Conservation (phyloP, 2,329 filamentous ascomycete genomes). For the Elsinoe australis region DNA sequence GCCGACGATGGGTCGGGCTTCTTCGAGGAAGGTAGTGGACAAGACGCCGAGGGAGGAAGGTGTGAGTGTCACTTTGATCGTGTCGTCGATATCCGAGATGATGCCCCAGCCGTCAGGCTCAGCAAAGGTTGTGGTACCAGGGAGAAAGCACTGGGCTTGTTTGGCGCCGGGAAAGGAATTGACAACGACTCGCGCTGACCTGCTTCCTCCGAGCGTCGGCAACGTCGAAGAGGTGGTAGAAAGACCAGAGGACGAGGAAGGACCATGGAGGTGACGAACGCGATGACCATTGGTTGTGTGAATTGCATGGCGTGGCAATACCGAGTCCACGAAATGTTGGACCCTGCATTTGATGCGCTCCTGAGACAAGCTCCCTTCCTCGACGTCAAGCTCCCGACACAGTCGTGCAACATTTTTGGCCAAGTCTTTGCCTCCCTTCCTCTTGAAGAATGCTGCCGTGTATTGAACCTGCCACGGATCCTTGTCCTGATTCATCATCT, state of each 20-base stretch:
- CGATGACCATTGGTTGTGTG: constrained; percentile 51
- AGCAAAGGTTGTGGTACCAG: constrained; percentile 56
- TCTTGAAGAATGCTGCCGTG: constrained; percentile 72
- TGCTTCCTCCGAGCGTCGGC: constrained; percentile 25
- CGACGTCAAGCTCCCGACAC: constrained; percentile 41
- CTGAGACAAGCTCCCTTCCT: constrained; percentile 45
- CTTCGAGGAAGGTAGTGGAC: constrained; percentile 71
- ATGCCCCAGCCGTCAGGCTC: constrained; percentile 74
- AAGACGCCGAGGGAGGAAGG: constrained; percentile 73
- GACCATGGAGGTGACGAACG: constrained; percentile 31
- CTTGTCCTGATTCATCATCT: constrained; percentile 13
- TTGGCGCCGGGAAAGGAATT: constrained; percentile 22
- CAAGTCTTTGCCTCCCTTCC: constrained; percentile 58
- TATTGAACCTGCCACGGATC: constrained; percentile 70
- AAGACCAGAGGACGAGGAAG: constrained; percentile 29
- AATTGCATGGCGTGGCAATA: constrained; percentile 62
- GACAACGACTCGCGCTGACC: constrained; percentile 34
- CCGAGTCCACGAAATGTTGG: constrained; percentile 68
- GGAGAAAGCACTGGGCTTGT: constrained; percentile 3
- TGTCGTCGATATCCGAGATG: constrained; percentile 88
- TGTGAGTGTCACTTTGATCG: constrained; percentile 85
- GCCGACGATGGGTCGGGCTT: constrained; percentile 61
- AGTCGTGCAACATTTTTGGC: constrained; percentile 51
- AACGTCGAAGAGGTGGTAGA: constrained; percentile 27
- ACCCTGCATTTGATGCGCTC: constrained; percentile 56